Evolutionary conservation across 1,139 yeast genomes (phyloP).

Genomic region (Lodderomyces parapsilosis): DNA sequence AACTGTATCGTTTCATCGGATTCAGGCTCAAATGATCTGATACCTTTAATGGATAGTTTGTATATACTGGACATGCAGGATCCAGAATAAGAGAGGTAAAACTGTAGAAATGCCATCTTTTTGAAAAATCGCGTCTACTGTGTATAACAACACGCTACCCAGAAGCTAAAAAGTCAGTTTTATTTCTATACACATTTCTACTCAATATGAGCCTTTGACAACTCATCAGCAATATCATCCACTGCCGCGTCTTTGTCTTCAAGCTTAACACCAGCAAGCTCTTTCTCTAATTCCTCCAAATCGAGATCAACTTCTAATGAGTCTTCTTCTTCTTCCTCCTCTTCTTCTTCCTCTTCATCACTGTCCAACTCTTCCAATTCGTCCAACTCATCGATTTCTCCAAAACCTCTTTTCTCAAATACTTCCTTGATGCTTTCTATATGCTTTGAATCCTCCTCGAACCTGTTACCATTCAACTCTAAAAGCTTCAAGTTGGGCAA

Average conservation of each 20-base stretch:
- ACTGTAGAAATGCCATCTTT: too few relatives aligned
- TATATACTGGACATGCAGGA: conserved; percentile 51
- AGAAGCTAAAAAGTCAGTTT: not conserved
- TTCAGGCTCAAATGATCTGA: conserved; percentile 84
- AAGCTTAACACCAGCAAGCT: conserved; percentile 36
- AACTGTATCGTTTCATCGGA: conserved; percentile 85
- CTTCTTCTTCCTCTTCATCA: conserved; percentile 76
- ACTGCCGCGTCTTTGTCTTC: conserved; percentile 37
- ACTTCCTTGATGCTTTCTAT: conserved; percentile 40
- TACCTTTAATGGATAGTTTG: conserved; percentile 84
- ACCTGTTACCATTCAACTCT: conserved; percentile 91
- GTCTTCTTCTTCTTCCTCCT: conserved; percentile 58
- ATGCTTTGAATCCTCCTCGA: conserved; percentile 48
- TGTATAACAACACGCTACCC: conserved; percentile 3
- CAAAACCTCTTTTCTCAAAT: conserved; percentile 72
- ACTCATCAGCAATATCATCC: conserved; percentile 59
- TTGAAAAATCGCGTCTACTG: conserved; percentile 3
- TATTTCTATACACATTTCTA: conserved; percentile 10
- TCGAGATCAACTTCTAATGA: conserved; percentile 52
- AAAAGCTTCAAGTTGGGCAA: conserved; percentile 62
- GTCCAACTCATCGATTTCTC: conserved; percentile 87
- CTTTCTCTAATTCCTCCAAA: conserved; percentile 59
- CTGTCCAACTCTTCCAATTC: conserved; percentile 90
- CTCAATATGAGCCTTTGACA: conserved; percentile 52
- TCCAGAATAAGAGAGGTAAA: too few relatives aligned